These are phyloP conservation scores for Ophiostoma piceae DNA, from an alignment of 2,329 filamentous ascomycete genomes.

Conservation along the genomic window DNA sequence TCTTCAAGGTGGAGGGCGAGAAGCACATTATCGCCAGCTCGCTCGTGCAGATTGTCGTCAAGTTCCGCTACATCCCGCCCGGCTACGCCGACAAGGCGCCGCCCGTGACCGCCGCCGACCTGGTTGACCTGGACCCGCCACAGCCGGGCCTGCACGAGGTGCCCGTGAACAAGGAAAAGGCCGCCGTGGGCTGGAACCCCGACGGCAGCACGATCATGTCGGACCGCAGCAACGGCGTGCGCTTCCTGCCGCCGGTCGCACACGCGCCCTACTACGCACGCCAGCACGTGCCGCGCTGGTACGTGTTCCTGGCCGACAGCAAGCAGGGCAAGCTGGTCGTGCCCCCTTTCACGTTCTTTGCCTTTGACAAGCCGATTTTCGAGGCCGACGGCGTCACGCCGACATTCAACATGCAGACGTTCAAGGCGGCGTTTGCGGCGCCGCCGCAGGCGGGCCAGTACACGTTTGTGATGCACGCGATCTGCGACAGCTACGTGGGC, in stretches of 20 bases:
- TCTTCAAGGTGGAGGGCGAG: slow-evolving; percentile 98
- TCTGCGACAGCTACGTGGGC: slow-evolving; percentile 93
- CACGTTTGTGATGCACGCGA: slow-evolving; percentile 86
- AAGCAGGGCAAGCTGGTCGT: slow-evolving; percentile 96
- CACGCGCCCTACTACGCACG: slow-evolving; percentile 86
- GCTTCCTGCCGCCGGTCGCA: slow-evolving; percentile 74
- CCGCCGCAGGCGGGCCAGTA: slow-evolving; percentile 89
- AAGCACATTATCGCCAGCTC: slow-evolving; percentile 87
- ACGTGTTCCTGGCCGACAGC: slow-evolving; percentile 88
- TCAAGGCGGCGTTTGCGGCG: slow-evolving; percentile 95
- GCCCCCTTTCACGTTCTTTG: slow-evolving; percentile 89
- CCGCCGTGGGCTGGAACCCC: slow-evolving; percentile 53
- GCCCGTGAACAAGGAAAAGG: slow-evolving; percentile 64
- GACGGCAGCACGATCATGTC: slow-evolving; percentile 51
- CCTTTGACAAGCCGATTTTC: slow-evolving; percentile 85
- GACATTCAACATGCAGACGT: slow-evolving; percentile 89
- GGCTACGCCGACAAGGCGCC: slow-evolving; percentile 67
- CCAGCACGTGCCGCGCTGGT: slow-evolving; percentile 86
- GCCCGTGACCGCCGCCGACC: slow-evolving; percentile 66
- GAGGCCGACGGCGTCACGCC: slow-evolving; percentile 69
- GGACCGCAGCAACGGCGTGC: slow-evolving; percentile 52
- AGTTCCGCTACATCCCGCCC: slow-evolving; percentile 87
- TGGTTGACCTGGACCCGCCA: slow-evolving; percentile 86
- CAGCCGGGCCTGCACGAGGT: slow-evolving; percentile 88
- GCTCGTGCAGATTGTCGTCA: slow-evolving; percentile 89